Conservation (phyloP, 202 grass and related monocot species). For the Eragrostis tef region DNA sequence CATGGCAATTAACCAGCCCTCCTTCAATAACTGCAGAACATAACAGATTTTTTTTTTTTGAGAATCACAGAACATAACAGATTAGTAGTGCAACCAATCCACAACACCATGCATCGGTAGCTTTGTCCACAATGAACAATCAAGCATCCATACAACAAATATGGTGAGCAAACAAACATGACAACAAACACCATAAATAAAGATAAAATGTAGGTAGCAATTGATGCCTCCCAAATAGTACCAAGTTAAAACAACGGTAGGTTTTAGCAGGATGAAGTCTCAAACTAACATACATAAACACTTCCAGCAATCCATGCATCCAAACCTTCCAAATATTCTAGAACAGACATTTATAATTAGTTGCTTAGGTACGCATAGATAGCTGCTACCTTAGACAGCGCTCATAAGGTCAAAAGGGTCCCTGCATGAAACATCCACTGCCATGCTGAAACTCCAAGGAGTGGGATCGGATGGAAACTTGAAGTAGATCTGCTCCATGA, state of each 20-base stretch:
- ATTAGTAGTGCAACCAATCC: background rate
- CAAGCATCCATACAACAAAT: background rate
- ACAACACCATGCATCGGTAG: background rate
- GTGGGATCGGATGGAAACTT: too few species aligned
- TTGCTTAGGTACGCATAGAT: background rate
- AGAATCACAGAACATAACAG: background rate
- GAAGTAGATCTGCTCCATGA: background rate
- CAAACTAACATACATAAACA: background rate
- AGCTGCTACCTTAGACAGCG: background rate
- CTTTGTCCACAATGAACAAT: background rate
- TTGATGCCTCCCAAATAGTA: background rate
- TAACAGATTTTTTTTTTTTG: too few species aligned
- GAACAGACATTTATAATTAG: background rate
- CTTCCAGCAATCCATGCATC: background rate
- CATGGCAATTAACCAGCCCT: background rate
- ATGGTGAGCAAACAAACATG: background rate
- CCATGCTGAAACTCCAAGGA: background rate
- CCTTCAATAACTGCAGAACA: background rate
- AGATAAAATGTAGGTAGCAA: background rate
- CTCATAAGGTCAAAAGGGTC: slow-evolving; percentile 1
- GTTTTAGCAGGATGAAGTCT: background rate
- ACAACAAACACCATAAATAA: background rate
- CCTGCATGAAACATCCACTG: background rate
- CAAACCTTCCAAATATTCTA: background rate
- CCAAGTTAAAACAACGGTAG: background rate